A percentile compares a stretch with the other conserved stretches of the same genome.
phyloP scores from a whole-genome alignment of 2,329 filamentous ascomycete species.

The Corynespora cassiicola region DNA sequence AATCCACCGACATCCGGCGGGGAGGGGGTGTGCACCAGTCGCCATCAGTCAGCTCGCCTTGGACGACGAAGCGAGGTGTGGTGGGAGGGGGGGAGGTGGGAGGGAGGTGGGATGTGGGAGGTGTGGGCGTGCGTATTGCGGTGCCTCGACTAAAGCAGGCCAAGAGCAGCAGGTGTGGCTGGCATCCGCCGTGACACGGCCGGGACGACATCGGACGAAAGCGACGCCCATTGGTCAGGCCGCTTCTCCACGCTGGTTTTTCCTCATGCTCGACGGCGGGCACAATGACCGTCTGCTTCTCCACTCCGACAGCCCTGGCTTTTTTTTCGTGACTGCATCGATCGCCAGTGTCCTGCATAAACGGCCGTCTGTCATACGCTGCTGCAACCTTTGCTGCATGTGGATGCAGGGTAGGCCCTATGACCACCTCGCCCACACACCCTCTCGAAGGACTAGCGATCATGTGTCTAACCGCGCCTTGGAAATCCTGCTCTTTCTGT shows the following conservation, averaged over 20 bases:
- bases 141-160: slow-evolving; percentile 21
- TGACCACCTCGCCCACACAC: slow-evolving; percentile 35
- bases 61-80: slow-evolving; percentile 28
- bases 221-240: too few relatives aligned
- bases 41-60: slow-evolving; percentile 28
- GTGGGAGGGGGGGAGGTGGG: too few relatives aligned
- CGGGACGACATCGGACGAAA: too few relatives aligned
- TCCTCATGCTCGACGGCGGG: too few relatives aligned
- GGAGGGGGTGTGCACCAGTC: slow-evolving; percentile 13
- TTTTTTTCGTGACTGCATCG: slow-evolving; percentile 18
- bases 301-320: slow-evolving; percentile 15
- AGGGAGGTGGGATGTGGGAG: too few relatives aligned
- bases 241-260: too few relatives aligned
- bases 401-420: slow-evolving; percentile 30
- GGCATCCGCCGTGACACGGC: too few relatives aligned
- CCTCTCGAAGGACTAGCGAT: too few relatives aligned
- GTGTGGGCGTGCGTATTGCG: slow-evolving; percentile 26
- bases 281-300: slow-evolving; percentile 21
- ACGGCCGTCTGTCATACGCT: slow-evolving; percentile 29
- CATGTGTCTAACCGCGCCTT: slow-evolving; percentile 38
- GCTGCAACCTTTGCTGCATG: slow-evolving; percentile 27
- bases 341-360: slow-evolving; percentile 43
- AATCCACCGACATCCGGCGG: slow-evolving; percentile 21
- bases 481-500: slow-evolving; percentile 33
- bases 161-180: slow-evolving; percentile 16